Base-by-base conservation (phyloP, 768 basidiomycete genomes). In the Pleurotus giganteus region DNA sequence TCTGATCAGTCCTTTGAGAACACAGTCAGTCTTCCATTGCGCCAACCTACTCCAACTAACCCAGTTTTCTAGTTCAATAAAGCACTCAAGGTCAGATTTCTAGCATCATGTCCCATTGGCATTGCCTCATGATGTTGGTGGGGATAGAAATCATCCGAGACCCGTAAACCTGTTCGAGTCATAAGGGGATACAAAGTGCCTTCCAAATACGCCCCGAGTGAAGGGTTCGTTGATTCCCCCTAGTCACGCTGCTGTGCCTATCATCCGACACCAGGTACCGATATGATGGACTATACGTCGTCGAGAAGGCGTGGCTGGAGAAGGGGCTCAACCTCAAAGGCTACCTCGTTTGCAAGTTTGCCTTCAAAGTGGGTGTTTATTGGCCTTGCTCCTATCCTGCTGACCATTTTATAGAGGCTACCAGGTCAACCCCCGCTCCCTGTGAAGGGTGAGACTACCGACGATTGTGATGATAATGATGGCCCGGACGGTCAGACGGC, bases 261-360 rank as follows among this genome's bases (percentile, higher is more conserved):
- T 31, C 19, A 31, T 52, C 4, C 45, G 27, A 41, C 23, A 17
- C 5, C 51, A 89, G 90, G 23, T 97, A 94, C 65, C 84, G 93
- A 7, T 97, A 97, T 63, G 94, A 96, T 61, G 94, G 94, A 1
- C 74, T 97, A 9, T 97, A 96, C 65, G 71, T 63, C 1, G 88
- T 93, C 13, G 88, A 88, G 68, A 84, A 85, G 74, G 86, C 84
- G 3, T 92, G 89, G 89, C 78, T 79, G 67, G 90, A 87, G 58
- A 74, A 72, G 57, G 93, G 94, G 0, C 64, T 87, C 37, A 87
- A 88, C 60, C 66, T 76, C 0, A 75, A 83, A 34, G 89, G 90
- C 1, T 86, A 80, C 65, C 73, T 85, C 31, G 91, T 97, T 23
- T 96, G 94, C 74, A 90, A 92, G 66, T 94, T 81, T 63, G 83